Evolutionary conservation across 164 flowering plant species (phyloP).

Genomic region (Nymphaea colorata): DNA sequence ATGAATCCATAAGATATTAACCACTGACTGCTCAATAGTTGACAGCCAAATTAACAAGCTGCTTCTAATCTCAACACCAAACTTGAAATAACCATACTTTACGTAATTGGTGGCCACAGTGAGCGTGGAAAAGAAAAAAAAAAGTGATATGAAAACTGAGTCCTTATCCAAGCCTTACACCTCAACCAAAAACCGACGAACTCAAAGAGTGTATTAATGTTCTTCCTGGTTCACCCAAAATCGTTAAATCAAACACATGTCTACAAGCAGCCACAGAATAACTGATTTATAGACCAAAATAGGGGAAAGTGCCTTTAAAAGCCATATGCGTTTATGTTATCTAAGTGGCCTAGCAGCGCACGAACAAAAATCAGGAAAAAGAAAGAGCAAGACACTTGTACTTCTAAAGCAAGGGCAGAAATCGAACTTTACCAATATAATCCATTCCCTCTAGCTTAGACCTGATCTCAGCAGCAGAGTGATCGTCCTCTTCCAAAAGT

Average conservation of each 20-base stretch:
- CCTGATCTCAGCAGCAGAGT: slow-evolving; percentile 47
- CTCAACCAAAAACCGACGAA: too few relatives aligned
- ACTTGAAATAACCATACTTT: too few relatives aligned
- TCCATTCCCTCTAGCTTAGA: slow-evolving; percentile 80
- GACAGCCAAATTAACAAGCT: too few relatives aligned
- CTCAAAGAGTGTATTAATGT: too few relatives aligned
- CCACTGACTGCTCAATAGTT: neutral
- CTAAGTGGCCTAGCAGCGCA: neutral
- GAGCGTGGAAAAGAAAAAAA: too few relatives aligned
- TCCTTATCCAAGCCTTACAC: too few relatives aligned
- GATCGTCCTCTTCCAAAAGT: slow-evolving; percentile 49
- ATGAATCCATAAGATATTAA: neutral
- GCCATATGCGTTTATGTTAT: neutral
- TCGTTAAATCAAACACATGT: too few relatives aligned
- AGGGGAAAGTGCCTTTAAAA: neutral
- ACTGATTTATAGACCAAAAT: neutral
- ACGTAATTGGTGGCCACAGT: too few relatives aligned
- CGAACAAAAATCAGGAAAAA: neutral
- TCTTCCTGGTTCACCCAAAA: too few relatives aligned
- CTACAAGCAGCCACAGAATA: too few relatives aligned
- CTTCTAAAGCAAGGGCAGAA: neutral
- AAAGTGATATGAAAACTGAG: too few relatives aligned
- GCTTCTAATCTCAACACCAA: too few relatives aligned
- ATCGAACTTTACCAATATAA: slow-evolving; percentile 42
- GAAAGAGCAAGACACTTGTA: neutral